phyloP scores from a whole-genome alignment of 225 moss, liverwort and hornwort species.

The Polytrichum formosum region DNA sequence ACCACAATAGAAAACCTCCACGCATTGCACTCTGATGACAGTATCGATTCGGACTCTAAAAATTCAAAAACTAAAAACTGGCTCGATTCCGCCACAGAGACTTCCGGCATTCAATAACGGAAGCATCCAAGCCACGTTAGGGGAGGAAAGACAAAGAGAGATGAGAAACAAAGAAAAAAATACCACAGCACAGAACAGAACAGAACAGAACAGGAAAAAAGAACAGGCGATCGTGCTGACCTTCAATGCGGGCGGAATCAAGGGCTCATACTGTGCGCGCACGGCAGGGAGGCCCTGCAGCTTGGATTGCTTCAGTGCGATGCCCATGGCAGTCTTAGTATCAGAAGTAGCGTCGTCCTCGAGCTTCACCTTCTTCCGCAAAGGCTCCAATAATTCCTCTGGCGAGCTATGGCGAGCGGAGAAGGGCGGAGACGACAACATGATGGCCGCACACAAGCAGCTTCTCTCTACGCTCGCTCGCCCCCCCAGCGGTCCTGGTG shows the following conservation, averaged over 20 bases:
- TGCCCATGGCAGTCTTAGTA: conserved; percentile 39
- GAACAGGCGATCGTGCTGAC: conserved; percentile 4
- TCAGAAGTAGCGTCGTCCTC: conserved; percentile 3
- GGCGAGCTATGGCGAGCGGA: conserved; percentile 6
- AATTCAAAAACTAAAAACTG: conserved; percentile 2
- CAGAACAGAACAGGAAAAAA: background rate
- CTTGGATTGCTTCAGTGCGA: conserved; percentile 36
- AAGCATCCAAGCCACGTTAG: too few relatives aligned
- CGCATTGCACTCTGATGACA: too few relatives aligned
- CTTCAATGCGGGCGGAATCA: conserved; percentile 44
- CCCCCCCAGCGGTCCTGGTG: too few relatives aligned
- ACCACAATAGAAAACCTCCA: too few relatives aligned
- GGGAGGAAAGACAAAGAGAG: too few relatives aligned
- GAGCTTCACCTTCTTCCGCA: conserved; percentile 9
- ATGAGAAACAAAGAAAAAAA: too few relatives aligned
- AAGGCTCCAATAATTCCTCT: background rate
- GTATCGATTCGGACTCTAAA: too few relatives aligned
- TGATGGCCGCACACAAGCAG: background rate
- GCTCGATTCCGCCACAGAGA: background rate
- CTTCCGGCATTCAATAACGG: too few relatives aligned
- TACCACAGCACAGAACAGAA: too few relatives aligned
- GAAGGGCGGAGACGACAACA: conserved; percentile 19
- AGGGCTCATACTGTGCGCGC: conserved; percentile 46
- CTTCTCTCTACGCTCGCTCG: too few relatives aligned
- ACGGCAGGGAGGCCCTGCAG: conserved; percentile 45